Evolutionary conservation across 176 grass and related monocot species (phyloP), one percentile per base, ranked within the genome.

Genomic region (Oryza coarctata): DNA sequence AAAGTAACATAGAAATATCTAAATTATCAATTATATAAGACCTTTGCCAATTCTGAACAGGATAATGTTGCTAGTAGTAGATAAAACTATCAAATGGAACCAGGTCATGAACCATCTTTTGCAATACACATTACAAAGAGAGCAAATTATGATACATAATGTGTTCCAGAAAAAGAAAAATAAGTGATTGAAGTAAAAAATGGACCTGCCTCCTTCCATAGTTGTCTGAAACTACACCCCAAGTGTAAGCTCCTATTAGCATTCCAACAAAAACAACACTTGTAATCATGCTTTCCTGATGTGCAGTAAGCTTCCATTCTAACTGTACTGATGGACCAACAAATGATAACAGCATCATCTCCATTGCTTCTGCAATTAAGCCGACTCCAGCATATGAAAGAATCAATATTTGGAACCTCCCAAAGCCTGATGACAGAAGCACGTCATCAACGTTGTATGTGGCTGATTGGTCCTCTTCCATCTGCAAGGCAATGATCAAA

Each of bases 341-440:
- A 63, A 98, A 98, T 10, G 96, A 98, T 17, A 98, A 52, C 43
- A 98, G 90, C 96, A 98, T 95, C 96, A 98, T 98, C 84, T 98
- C 96, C 96, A 98, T 95, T 2, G 96, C 93, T 76, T 98, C 96
- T 17, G 90, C 89, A 32, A 98, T 88, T 41, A 90, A 93, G 57
- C 89, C 96, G 52, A 98, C 86, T 58, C 93, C 96, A 18, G 96
- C 88, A 73, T 98, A 98, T 47, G 81, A 64, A 65, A 95, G 90
- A 75, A 98, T 88, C 75, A 91, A 79, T 29, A 73, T 80, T 87
- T 98, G 96, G 78, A 90, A 98, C 75, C 60, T 95, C 38, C 96
- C 96, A 65, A 95, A 98, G 33, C 90, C 93, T 66, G 91, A 88
- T 25, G 80, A 91, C 43, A 90, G 0, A 27, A 98, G 87, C 0